Conservation (phyloP, 192 early-diverging fungal genomes). For the Pilobolus umbonatus region DNA sequence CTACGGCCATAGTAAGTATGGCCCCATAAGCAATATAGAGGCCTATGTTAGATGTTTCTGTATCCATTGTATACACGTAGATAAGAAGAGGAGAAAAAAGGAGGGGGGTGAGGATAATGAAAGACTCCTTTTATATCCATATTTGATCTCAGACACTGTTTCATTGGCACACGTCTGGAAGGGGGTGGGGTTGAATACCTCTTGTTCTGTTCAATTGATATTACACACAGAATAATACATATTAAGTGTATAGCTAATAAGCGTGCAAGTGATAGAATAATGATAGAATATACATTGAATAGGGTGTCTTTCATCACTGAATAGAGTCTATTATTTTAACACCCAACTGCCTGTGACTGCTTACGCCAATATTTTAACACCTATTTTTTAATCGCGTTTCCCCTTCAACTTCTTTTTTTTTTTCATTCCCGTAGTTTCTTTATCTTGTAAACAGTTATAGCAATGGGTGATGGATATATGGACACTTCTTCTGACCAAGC, state of each 20-base stretch:
- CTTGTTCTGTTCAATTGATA: too few species aligned
- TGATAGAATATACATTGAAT: too few species aligned
- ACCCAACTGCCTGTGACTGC: too few species aligned
- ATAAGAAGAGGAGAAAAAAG: neutral
- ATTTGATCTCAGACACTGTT: too few species aligned
- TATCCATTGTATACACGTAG: constrained; percentile 1
- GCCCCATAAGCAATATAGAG: constrained; percentile 80
- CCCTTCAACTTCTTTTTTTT: constrained; percentile 3
- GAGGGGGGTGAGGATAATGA: neutral
- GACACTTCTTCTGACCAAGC: neutral
- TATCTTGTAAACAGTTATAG: neutral
- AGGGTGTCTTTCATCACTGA: too few species aligned
- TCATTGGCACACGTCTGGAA: too few species aligned
- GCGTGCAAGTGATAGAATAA: too few species aligned
- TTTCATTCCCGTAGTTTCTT: constrained; percentile 7
- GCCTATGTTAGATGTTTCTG: constrained; percentile 25
- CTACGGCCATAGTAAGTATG: constrained; percentile 77
- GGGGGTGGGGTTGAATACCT: too few species aligned
- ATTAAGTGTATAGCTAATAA: too few species aligned
- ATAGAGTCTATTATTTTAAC: too few species aligned
- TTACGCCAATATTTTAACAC: too few species aligned
- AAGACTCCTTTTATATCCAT: neutral
- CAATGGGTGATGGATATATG: constrained; percentile 3
- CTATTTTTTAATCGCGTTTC: neutral
- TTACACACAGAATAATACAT: too few species aligned